Conservation (phyloP, 495 filamentous ascomycete species). For the Daldinia loculata region DNA sequence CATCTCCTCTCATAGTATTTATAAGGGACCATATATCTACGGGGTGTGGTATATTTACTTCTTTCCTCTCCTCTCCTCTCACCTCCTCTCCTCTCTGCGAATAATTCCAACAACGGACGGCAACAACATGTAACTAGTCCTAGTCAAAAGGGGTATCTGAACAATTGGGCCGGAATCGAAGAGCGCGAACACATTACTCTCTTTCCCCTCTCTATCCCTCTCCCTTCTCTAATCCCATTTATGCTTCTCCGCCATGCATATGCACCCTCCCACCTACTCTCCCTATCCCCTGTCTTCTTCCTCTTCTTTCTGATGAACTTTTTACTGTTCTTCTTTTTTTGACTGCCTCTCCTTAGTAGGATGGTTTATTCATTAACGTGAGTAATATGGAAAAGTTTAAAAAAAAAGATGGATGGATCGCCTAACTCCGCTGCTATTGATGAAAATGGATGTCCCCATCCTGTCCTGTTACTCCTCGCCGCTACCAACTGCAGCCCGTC, state of each 20-base stretch:
- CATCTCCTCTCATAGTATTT: conserved; percentile 15
- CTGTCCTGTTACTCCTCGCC: conserved; percentile 22
- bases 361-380: not conserved
- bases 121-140: not conserved
- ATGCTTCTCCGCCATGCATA: not conserved
- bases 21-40: conserved; percentile 22
- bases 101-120: conserved; percentile 7
- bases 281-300: not conserved
- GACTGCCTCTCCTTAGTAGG: not conserved
- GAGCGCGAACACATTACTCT: conserved; percentile 11
- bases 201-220: not conserved
- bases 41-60: conserved; percentile 3
- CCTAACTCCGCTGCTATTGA: conserved; percentile 29
- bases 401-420: conserved; percentile 1
- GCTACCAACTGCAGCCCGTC: conserved; percentile 8
- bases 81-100: not conserved
- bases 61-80: not conserved
- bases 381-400: not conserved
- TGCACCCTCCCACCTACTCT: not conserved
- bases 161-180: conserved; percentile 18
- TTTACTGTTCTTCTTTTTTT: not conserved
- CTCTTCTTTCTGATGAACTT: not conserved
- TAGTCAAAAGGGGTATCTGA: conserved; percentile 30
- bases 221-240: not conserved
- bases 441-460: conserved; percentile 7